phyloP scores from a whole-genome alignment of 441 rosid species.

The Geranium incanum region DNA sequence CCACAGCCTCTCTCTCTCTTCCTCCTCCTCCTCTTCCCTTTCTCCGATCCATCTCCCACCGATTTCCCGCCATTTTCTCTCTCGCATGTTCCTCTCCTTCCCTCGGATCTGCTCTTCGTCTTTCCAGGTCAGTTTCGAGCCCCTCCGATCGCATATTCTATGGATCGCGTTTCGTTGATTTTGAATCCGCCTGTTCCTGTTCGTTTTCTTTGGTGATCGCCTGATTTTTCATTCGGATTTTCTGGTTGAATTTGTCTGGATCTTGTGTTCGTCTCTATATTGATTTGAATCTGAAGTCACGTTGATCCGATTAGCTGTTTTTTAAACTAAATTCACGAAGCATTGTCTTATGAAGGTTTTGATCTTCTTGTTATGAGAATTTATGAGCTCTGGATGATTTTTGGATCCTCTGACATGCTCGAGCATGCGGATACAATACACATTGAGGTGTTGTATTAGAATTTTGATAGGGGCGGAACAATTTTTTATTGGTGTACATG shows the following conservation, averaged over 20 bases:
- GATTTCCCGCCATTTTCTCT: not conserved
- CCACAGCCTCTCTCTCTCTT: not conserved
- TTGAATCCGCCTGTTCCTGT: not conserved
- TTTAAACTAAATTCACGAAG: not conserved
- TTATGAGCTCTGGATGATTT: not conserved
- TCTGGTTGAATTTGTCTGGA: not conserved
- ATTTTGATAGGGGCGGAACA: not conserved
- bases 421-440: not conserved
- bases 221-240: not conserved
- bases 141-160: not conserved
- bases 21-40: not conserved
- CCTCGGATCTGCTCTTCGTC: not conserved
- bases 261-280: not conserved
- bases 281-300: not conserved
- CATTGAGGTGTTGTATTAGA: not conserved
- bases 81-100: not conserved
- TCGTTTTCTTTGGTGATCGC: not conserved
- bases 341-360: not conserved
- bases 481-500: not conserved
- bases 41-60: slow-evolving; percentile 3
- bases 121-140: not conserved
- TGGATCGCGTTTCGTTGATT: not conserved
- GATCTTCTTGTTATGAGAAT: not conserved
- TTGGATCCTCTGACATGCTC: not conserved
- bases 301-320: not conserved